phyloP scores from a whole-genome alignment of 306 rosid genomes.

The Cicer arietinum region DNA sequence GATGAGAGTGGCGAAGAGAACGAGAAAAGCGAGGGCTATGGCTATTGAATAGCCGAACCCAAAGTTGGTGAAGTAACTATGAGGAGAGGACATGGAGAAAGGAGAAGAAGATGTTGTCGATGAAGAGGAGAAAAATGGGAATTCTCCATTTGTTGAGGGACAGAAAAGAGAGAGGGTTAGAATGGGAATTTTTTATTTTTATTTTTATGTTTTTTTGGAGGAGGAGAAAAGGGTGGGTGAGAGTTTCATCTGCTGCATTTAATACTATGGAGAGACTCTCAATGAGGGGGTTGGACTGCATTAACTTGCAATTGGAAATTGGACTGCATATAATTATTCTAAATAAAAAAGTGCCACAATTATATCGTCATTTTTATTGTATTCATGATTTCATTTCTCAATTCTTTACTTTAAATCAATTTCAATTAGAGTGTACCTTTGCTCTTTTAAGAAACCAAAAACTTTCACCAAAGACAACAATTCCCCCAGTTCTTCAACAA shows the following conservation, averaged over 20 bases:
- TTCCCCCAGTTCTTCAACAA: too few species aligned
- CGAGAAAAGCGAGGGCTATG: slow-evolving; percentile 80
- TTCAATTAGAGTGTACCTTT: too few species aligned
- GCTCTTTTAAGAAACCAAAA: too few species aligned
- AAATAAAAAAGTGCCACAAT: too few species aligned
- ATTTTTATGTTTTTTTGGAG: too few species aligned
- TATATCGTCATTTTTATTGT: too few species aligned
- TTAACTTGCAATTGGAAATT: slow-evolving; percentile 7
- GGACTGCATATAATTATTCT: too few species aligned
- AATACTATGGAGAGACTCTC: slow-evolving; percentile 50
- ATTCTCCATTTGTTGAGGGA: slow-evolving; percentile 59
- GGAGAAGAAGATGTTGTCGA: slow-evolving; percentile 29
- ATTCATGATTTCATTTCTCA: too few species aligned
- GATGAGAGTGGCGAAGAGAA: slow-evolving; percentile 80
- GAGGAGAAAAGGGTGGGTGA: slow-evolving; percentile 68
- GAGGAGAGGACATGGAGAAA: slow-evolving; percentile 27
- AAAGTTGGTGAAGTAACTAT: slow-evolving; percentile 63
- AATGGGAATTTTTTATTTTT: slow-evolving; percentile 41
- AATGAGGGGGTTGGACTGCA: slow-evolving; percentile 42
- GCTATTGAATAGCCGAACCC: slow-evolving; percentile 97
- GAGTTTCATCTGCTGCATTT: slow-evolving; percentile 72
- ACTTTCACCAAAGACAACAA: too few species aligned
- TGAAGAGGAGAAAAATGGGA: neutral
- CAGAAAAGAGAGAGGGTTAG: slow-evolving; percentile 13
- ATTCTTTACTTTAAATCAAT: too few species aligned